Evolutionary conservation across 495 filamentous ascomycete species (phyloP).

Genomic region (Talaromyces ruber): DNA sequence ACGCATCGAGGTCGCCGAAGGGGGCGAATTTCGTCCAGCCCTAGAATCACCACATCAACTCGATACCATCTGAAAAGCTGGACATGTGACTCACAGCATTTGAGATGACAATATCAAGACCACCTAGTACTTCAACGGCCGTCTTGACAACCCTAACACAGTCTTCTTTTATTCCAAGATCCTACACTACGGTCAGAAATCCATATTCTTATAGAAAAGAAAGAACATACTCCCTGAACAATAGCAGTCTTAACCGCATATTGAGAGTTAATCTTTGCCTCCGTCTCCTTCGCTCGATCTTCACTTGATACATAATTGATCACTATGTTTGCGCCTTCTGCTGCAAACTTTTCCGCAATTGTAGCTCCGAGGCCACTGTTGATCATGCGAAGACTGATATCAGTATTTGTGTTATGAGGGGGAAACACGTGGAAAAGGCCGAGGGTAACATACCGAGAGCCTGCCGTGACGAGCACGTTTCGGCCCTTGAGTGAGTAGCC

Average conservation of each 20-base stretch:
- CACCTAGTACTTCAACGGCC: slow-evolving; percentile 50
- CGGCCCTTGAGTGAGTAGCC: slow-evolving; percentile 53
- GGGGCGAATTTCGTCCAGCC: slow-evolving; percentile 59
- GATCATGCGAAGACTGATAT: neutral
- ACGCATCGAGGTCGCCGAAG: slow-evolving; percentile 55
- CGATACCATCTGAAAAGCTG: neutral
- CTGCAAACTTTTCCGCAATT: slow-evolving; percentile 55
- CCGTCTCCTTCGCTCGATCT: slow-evolving; percentile 45
- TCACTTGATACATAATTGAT: slow-evolving; percentile 59
- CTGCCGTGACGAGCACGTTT: slow-evolving; percentile 61
- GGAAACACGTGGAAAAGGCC: neutral
- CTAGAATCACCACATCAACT: slow-evolving; percentile 19
- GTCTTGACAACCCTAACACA: slow-evolving; percentile 46
- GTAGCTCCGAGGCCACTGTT: slow-evolving; percentile 57
- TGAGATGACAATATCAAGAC: slow-evolving; percentile 61
- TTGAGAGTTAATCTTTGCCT: slow-evolving; percentile 37
- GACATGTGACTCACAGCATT: slow-evolving; percentile 52
- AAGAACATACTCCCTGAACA: slow-evolving; percentile 49
- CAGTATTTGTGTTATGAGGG: neutral
- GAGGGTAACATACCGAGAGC: slow-evolving; percentile 44
- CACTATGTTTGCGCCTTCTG: slow-evolving; percentile 56
- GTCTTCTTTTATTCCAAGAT: slow-evolving; percentile 47
- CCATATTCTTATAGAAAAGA: neutral
- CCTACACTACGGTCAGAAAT: slow-evolving; percentile 25
- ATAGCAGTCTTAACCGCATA: slow-evolving; percentile 46